Evolutionary conservation across 2,329 filamentous ascomycete species (phyloP), one percentile per base, ranked within the genome.

Genomic region (Phialophora chinensis): DNA sequence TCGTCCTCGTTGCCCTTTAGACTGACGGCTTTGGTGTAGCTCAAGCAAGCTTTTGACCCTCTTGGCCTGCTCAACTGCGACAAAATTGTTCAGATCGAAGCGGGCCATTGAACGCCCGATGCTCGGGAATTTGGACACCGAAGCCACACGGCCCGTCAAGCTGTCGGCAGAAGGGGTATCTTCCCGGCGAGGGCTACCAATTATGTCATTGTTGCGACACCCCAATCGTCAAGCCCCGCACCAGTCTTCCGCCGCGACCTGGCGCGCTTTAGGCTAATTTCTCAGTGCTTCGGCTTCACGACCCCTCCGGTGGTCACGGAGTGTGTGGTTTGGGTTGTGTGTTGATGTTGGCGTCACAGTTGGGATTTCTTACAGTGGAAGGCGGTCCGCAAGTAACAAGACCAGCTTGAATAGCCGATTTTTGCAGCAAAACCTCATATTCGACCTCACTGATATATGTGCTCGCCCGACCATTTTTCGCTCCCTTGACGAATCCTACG

Each of bases 31-130:
- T 31, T 58, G 20, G 27, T 64, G 58, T 73, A 86, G 84, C 79
- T 89, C 69, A 90, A 90, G 79, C 81, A 85, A 75, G 86, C 87
- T 14, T 86, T 87, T 72, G 87, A 90, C 74, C 87, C 87, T n/a
- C 77, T 88, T n/a, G 87, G 86, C 72, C 74, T 89, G 71, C 80
- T 89, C 29, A 89, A 89, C 71, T 87, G 85, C 72, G 86, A 89
- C 75, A 89, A 89, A 77, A 82, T 88, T 67, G 83, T 89, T n/a
- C 79, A 87, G n/a, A 79, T 84, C 47, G 80, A 86, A 33, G 60
- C 52, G 38, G 69, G 70, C 14, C 69, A 72, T 62, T 71, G 52
- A 69, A 20, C 20, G 31, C 53, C 20, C 12, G 14, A 53, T 11
- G 25, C 31, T 27, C 59, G 49, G 59, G 11, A 27, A 12, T 27